Base-by-base conservation (phyloP, 306 rosid genomes). In the Sophora flavescens region DNA sequence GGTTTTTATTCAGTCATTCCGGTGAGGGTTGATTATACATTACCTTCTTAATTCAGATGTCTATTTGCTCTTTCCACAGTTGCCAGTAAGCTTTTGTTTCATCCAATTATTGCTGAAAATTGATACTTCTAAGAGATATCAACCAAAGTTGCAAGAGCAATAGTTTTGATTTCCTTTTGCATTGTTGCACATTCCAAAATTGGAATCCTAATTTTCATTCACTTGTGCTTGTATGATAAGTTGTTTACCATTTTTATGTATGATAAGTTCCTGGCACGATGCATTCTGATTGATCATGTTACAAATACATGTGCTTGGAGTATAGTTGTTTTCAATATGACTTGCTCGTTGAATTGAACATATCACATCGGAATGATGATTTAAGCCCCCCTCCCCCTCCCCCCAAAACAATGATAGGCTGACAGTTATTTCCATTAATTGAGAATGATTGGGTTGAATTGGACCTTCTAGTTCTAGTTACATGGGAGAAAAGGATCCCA, bases 1-100 rank as follows among this genome's bases (percentile, higher is more conserved):
- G 97, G 99, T 73, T 95, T 95, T 84, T 95, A 95, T 78, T 95
- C 96, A 68, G 87, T 92, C 63, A 79, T 95, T 82, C 97, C 85
- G 88, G 99, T 95, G 89, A 85, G 93, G 50, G 16, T 59, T 65
- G 32, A 51, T 76, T 68, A 48, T 70, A 26, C 52, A 35, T 61
- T 71, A 28, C 59, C 72, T 68, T 73, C 68, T 68, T 30, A 47
- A 14, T 74, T 65, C 42, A 35, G 53, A 77, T 58, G 66, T 79
- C 65, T 69, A 39, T 36, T 78, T 60, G n/a, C 66, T 47, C 30
- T 33, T 67, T 35, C 58, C 71, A 58, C 38, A 8, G n/a, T 52
- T 53, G 39, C 28, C 41, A 61, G 42, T 56, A 44, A 30, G 2
- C 42, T 15, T 65, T 45, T 65, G 52, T 30, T 66, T 15, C 38